Conservation (phyloP, 2,329 filamentous ascomycete genomes). For the Fusarium albidum region DNA sequence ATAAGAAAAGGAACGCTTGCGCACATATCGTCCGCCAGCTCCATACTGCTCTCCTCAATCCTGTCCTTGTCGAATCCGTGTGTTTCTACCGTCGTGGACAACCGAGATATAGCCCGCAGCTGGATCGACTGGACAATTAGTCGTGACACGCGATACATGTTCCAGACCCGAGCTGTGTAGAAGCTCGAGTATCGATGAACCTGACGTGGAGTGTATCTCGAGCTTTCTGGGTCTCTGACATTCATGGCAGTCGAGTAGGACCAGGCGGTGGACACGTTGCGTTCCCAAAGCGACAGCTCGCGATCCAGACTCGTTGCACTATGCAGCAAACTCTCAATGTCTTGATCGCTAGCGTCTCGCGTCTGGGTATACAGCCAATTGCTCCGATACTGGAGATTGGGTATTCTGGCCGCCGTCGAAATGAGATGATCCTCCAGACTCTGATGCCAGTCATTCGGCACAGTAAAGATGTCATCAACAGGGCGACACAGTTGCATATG, state of each 20-base stretch:
- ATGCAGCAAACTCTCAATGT: neutral
- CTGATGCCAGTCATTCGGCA: neutral
- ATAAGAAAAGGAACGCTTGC: constrained; percentile 21
- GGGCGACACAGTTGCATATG: constrained; percentile 4
- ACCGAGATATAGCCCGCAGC: constrained; percentile 4
- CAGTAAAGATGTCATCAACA: neutral
- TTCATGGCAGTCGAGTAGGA: neutral
- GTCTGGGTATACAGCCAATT: neutral
- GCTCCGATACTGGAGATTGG: neutral
- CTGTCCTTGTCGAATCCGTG: neutral
- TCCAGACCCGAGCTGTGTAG: constrained; percentile 25
- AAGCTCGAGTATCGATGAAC: constrained; percentile 18
- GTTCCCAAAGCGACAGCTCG: neutral
- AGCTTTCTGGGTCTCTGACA: neutral
- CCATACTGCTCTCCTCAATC: neutral
- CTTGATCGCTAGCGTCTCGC: neutral
- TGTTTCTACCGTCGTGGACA: neutral
- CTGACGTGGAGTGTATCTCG: constrained; percentile 3
- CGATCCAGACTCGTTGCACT: neutral
- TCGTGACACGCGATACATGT: constrained; percentile 22
- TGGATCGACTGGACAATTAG: constrained; percentile 21
- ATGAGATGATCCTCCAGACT: constrained; percentile 1
- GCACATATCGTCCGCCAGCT: constrained; percentile 17
- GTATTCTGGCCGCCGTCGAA: neutral
- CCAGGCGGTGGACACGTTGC: neutral